Evolutionary conservation across 768 basidiomycete species (phyloP).

Genomic region (Leucocoprinus sp.): DNA sequence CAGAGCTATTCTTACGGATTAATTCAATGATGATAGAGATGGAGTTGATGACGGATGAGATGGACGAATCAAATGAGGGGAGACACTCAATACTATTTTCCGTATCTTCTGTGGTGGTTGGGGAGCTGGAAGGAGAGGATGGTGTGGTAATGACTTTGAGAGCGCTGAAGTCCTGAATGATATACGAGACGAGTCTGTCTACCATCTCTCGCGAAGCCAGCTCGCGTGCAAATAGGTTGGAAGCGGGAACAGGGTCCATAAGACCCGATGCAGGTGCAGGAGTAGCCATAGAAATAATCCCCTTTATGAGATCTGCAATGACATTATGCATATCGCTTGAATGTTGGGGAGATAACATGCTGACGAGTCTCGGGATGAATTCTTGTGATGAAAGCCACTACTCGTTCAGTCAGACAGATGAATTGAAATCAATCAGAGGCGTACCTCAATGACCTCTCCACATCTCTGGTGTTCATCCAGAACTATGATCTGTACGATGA

Average conservation of each 20-base stretch:
- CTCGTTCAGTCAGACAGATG: constrained; percentile 8
- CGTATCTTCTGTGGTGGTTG: constrained; percentile 15
- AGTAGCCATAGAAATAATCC: constrained; percentile 89
- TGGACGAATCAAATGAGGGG: constrained; percentile 42
- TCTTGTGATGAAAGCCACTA: constrained; percentile 86
- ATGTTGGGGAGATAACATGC: constrained; percentile 72
- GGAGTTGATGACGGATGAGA: constrained; percentile 79
- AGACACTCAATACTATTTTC: constrained; percentile 12
- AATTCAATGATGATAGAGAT: constrained; percentile 88
- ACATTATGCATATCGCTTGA: constrained; percentile 74
- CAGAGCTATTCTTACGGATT: constrained; percentile 96
- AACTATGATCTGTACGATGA: constrained; percentile 85
- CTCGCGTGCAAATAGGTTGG: constrained; percentile 85
- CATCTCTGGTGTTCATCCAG: constrained; percentile 79
- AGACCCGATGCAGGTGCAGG: constrained; percentile 75
- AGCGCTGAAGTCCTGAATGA: constrained; percentile 56
- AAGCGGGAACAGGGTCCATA: constrained; percentile 63
- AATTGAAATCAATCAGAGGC: constrained; percentile 26
- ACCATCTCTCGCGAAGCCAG: constrained; percentile 69
- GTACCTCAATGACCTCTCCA: constrained; percentile 79
- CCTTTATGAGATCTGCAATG: constrained; percentile 87
- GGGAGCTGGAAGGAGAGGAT: neutral
- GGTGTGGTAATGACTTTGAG: neutral
- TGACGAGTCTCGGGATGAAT: constrained; percentile 74
- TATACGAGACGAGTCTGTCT: constrained; percentile 64